A percentile compares a stretch with the other conserved stretches of the same genome.
phyloP scores from a whole-genome alignment of 2,329 filamentous ascomycete species.

The Monosporascus sp. region DNA sequence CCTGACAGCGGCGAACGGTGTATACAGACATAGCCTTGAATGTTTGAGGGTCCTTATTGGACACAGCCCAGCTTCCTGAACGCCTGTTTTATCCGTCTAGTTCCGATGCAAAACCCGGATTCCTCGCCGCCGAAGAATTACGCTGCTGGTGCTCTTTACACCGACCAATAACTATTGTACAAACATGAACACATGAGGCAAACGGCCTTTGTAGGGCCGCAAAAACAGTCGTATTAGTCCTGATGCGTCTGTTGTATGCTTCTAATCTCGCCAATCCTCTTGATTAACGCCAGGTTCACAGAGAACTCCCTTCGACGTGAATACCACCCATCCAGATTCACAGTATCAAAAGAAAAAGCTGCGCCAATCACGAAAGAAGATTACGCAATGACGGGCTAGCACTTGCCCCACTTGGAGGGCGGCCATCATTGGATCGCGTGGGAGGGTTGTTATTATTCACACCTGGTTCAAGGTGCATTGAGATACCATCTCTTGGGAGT shows the following conservation, averaged over 20 bases:
- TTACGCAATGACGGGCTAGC: conserved; percentile 73
- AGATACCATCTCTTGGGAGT: conserved; percentile 33
- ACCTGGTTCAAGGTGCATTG: conserved; percentile 26
- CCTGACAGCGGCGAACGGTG: too few species aligned
- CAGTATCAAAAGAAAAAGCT: not conserved
- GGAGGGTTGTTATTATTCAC: conserved; percentile 24
- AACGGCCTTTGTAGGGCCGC: not conserved
- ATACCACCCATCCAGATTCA: not conserved
- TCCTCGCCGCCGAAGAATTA: too few species aligned
- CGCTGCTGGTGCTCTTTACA: not conserved
- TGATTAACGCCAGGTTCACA: not conserved
- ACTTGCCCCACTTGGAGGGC: conserved; percentile 60
- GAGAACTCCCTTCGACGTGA: not conserved
- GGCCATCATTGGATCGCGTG: conserved; percentile 27
- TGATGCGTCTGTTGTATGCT: not conserved
- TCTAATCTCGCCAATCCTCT: not conserved
- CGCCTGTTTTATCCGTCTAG: not conserved
- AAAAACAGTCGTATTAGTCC: not conserved
- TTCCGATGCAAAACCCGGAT: not conserved
- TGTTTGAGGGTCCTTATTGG: too few species aligned
- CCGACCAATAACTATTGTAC: not conserved
- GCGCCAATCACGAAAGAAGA: conserved; percentile 51
- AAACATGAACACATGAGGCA: not conserved
- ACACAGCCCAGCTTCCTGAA: not conserved
- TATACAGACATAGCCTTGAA: too few species aligned